Conservation (phyloP, 2,329 filamentous ascomycete species). For the Metarhizium guizhouense region DNA sequence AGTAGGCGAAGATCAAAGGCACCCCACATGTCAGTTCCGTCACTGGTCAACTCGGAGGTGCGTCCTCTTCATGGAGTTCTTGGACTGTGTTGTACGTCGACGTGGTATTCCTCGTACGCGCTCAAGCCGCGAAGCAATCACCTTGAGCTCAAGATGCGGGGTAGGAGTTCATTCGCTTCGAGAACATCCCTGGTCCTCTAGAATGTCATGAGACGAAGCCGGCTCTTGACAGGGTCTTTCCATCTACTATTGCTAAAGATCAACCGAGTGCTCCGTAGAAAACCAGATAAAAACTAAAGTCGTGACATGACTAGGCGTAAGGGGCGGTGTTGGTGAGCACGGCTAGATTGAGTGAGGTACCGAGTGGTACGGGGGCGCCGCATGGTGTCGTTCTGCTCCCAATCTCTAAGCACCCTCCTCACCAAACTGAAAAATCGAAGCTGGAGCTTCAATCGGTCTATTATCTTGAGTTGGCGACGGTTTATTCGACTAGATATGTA, state of each 20-base stretch:
- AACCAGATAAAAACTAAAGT: too few relatives aligned
- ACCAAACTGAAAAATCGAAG: too few relatives aligned
- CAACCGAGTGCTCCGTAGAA: neutral
- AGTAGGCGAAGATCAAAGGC: neutral
- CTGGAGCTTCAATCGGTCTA: too few relatives aligned
- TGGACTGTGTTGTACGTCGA: neutral
- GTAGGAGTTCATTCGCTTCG: neutral
- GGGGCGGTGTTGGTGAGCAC: too few relatives aligned
- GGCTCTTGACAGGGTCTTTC: neutral
- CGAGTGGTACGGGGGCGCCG: too few relatives aligned
- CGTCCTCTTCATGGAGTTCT: neutral
- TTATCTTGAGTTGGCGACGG: too few relatives aligned
- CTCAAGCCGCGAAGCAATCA: conserved; percentile 7
- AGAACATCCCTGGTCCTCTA: neutral
- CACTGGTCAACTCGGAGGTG: neutral
- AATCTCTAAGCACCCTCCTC: too few relatives aligned
- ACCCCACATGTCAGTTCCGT: neutral
- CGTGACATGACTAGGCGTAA: too few relatives aligned
- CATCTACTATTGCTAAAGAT: too few relatives aligned
- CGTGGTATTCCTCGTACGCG: conserved; percentile 4
- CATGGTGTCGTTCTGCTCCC: too few relatives aligned
- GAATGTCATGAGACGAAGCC: neutral
- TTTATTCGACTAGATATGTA: too few relatives aligned
- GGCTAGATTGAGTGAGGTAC: too few relatives aligned
- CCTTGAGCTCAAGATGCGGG: conserved; percentile 4